Evolutionary conservation across 345 rosid species (phyloP).

Genomic region (Hirschfeldia incana): DNA sequence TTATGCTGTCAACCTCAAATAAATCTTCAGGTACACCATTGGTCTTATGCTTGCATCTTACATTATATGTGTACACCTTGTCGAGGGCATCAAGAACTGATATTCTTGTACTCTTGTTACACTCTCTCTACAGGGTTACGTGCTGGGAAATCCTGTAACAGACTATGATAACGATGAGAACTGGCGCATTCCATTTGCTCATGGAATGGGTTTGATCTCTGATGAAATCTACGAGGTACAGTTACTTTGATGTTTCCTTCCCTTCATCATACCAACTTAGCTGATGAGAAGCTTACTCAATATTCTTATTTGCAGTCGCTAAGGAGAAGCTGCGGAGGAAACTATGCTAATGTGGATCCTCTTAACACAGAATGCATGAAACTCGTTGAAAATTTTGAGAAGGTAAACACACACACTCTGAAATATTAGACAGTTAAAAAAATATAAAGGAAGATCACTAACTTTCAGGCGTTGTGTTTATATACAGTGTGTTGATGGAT

Average conservation of each 20-base stretch:
- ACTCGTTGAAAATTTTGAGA: background rate
- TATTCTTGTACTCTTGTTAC: background rate
- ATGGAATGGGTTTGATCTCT: constrained; percentile 12
- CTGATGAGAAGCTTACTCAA: background rate
- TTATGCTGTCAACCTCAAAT: background rate
- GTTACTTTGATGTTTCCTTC: background rate
- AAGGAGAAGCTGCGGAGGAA: background rate
- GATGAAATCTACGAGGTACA: constrained; percentile 2
- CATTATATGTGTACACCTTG: background rate
- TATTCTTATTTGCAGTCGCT: background rate
- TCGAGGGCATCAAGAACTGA: background rate
- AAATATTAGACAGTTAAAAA: background rate
- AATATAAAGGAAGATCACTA: background rate
- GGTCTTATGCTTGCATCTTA: background rate
- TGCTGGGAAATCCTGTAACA: constrained; percentile 17
- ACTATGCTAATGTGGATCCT: background rate
- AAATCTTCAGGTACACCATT: background rate
- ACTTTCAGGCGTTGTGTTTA: background rate
- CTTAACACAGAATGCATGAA: background rate
- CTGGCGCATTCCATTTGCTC: background rate
- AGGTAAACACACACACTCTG: constrained; percentile 30
- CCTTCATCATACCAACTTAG: background rate
- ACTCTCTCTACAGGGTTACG: constrained; percentile 1
- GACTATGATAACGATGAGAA: background rate
- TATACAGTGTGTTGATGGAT: background rate